Base-by-base conservation (phyloP, 768 basidiomycete species). In the Tulasnella sp. region DNA sequence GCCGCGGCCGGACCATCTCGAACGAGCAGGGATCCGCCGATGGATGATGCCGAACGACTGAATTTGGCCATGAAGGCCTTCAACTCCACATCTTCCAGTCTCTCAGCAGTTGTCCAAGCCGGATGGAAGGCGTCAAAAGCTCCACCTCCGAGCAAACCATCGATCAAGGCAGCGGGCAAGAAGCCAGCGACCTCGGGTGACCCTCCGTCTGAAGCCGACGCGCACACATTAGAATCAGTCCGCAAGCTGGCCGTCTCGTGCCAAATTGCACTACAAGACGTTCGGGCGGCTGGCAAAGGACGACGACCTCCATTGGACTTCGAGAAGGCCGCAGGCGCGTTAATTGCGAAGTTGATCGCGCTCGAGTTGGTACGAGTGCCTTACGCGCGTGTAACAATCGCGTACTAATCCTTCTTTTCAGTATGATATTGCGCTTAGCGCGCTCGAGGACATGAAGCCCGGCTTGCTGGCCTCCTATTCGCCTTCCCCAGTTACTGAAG, bases 301-400 rank as follows among this genome's bases (percentile, higher is more conserved):
- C 31, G 34, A 7, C 64, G 64, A 69, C 64, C 64, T 69, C 64
- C 64, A 31, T 22, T 93, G 12, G 92, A 95, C 82, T 88, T 94
- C 7, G 95, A 96, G 85, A 88, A 92, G 50, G 93, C 93, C 2
- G 94, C 92, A 0, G 88, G 89, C 75, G 92, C 91, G 80, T 86
- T 95, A 6, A 84, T 91, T 8, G 92, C 90, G 11, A 94, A 94
- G 84, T 85, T 95, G 1, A 87, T 94, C 37, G 83, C 88, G 34
- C 84, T 95, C 75, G 93, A 94, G 82, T 87, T 94, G 90, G 94
- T 95, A 83, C 77, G 94, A 88, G 37, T 50, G 42, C 75, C 41
- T 69, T 1, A 8, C 18, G 34, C 24, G 1, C 18, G 2, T 64
- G 18, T 18, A 31, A 3, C 28, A 18, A 69, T 22, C 1, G 54